Percentiles rank a stretch among this genome's conserved stretches.
Conservation (phyloP, 345 rosid species). For the Gossypium arboreum region DNA sequence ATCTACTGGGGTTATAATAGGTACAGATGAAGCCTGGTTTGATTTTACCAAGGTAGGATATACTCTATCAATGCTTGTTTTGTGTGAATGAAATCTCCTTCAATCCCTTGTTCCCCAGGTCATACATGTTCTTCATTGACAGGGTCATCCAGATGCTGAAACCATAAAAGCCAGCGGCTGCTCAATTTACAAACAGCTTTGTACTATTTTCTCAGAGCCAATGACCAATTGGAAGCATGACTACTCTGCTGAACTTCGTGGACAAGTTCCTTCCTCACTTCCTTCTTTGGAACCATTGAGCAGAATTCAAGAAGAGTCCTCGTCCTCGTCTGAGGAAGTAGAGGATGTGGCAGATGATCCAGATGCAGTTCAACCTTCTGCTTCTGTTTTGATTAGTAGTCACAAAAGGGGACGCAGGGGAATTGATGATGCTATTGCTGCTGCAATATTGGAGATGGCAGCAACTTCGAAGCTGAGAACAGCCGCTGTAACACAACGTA, state of each 20-base stretch:
- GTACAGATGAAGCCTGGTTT: conserved; percentile 45
- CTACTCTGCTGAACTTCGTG: conserved; percentile 18
- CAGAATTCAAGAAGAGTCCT: conserved; percentile 24
- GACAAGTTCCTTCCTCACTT: conserved; percentile 10
- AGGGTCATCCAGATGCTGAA: conserved; percentile 59
- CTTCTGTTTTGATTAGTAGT: conserved; percentile 6
- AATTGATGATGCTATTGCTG: conserved; percentile 52
- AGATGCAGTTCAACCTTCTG: conserved; percentile 14
- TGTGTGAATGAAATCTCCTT: not conserved
- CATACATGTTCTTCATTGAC: conserved; percentile 15
- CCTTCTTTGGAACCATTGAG: conserved; percentile 21
- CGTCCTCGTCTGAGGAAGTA: conserved; percentile 36
- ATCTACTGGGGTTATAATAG: conserved; percentile 33
- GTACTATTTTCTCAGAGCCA: conserved; percentile 39
- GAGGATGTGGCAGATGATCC: conserved; percentile 25
- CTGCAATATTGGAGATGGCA: conserved; percentile 52
- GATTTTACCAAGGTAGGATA: conserved; percentile 33
- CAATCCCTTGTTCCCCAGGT: not conserved
- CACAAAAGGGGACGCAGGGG: conserved; percentile 53
- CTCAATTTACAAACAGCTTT: conserved; percentile 46
- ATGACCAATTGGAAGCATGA: conserved; percentile 28
- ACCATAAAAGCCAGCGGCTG: conserved; percentile 39
- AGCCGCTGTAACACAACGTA: conserved; percentile 29
- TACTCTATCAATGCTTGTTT: not conserved
- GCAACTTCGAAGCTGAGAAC: conserved; percentile 47